phyloP scores from a whole-genome alignment of 768 basidiomycete species.

The Serendipita sp. region DNA sequence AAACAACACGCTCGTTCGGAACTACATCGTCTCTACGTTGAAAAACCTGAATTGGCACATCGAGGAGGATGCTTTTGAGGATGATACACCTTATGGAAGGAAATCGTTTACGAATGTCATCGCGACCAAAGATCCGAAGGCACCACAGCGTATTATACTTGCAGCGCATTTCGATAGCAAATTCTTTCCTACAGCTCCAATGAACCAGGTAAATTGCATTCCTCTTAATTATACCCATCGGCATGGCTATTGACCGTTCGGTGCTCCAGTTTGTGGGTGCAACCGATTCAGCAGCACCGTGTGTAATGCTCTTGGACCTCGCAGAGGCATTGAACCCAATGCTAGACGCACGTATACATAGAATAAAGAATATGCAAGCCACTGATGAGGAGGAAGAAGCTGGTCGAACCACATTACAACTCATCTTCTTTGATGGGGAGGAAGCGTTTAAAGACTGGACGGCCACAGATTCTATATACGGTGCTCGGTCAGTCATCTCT shows the following conservation, averaged over 20 bases:
- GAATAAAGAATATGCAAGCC: conserved; percentile 32
- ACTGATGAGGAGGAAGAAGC: conserved; percentile 58
- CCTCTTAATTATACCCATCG: not conserved
- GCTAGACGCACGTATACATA: conserved; percentile 40
- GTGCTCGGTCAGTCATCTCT: conserved; percentile 50
- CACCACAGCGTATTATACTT: conserved; percentile 65
- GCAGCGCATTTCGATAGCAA: conserved; percentile 92
- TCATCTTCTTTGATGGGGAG: conserved; percentile 95
- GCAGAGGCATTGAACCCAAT: conserved; percentile 69
- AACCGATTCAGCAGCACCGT: conserved; percentile 91
- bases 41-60: conserved; percentile 69
- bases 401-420: conserved; percentile 70
- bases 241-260: not conserved
- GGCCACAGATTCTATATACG: conserved; percentile 78
- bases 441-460: conserved; percentile 92
- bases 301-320: conserved; percentile 84
- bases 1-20: conserved; percentile 66
- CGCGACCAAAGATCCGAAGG: conserved; percentile 85
- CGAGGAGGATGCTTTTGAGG: conserved; percentile 70
- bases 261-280: conserved; percentile 79
- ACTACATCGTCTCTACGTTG: conserved; percentile 63
- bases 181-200: conserved; percentile 53
- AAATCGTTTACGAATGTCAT: conserved; percentile 80
- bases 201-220: conserved; percentile 46
- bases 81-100: conserved; percentile 61